A percentile compares a stretch with the other conserved stretches of the same genome.
Conservation (phyloP, 768 basidiomycete species). For the Lyophyllum atratum region DNA sequence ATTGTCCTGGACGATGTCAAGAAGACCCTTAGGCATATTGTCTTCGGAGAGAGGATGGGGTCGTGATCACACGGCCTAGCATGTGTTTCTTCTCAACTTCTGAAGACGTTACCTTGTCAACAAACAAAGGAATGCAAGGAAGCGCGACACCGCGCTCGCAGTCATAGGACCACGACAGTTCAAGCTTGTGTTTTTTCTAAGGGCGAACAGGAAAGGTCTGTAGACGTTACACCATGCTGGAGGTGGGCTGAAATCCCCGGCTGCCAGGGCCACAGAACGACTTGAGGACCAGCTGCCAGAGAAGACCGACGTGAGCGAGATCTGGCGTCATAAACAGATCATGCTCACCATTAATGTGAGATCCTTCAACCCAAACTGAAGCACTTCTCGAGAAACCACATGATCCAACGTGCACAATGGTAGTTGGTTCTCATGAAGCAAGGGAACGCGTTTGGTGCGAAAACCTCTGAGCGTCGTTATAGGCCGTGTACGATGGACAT, state of each 20-base stretch:
- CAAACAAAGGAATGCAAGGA: not conserved
- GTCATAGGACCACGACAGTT: not conserved
- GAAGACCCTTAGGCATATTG: not conserved
- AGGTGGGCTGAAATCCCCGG: not conserved
- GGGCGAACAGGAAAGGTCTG: not conserved
- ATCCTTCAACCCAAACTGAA: not conserved
- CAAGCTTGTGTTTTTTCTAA: not conserved
- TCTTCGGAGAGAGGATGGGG: not conserved
- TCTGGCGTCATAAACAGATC: not conserved
- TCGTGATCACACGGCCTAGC: not conserved
- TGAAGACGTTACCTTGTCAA: not conserved
- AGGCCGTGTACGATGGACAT: not conserved
- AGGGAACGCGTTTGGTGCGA: not conserved
- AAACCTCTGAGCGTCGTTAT: not conserved
- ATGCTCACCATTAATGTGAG: not conserved
- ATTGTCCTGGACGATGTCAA: not conserved
- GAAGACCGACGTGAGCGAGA: not conserved
- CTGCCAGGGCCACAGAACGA: not conserved
- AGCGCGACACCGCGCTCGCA: not conserved
- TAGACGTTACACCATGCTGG: not conserved
- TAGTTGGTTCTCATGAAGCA: not conserved
- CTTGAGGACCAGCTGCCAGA: not conserved
- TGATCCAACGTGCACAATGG: not conserved
- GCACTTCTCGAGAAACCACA: not conserved
- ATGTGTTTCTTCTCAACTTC: slow-evolving; percentile 2